These are phyloP conservation scores for Teratosphaeria nubilosa DNA, from an alignment of 2,329 filamentous ascomycete genomes.

Conservation along the genomic window DNA sequence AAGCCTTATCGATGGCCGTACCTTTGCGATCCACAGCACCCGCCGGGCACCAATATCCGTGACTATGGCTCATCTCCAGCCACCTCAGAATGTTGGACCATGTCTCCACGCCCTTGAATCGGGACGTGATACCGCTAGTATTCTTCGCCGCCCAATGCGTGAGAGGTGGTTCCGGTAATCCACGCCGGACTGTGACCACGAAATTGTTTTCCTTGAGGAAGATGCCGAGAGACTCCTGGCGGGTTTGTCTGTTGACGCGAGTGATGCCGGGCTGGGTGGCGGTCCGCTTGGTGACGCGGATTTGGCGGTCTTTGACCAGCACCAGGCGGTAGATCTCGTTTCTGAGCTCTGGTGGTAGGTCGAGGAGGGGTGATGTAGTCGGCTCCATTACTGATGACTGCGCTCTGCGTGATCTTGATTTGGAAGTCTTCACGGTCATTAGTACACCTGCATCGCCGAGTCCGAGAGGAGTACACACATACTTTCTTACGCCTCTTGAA, in stretches of 20 bases:
- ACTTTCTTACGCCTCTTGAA: not conserved
- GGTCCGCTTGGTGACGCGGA: slow-evolving; percentile 25
- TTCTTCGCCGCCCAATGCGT: not conserved
- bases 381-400: not conserved
- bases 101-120: not conserved
- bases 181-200: not conserved
- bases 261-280: not conserved
- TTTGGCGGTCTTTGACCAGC: slow-evolving; percentile 25
- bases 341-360: slow-evolving; percentile 34
- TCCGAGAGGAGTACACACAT: not conserved
- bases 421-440: not conserved
- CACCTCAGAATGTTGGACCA: not conserved
- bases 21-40: not conserved
- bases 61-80: not conserved
- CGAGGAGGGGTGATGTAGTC: slow-evolving; percentile 18
- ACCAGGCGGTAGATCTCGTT: slow-evolving; percentile 38
- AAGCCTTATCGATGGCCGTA: not conserved
- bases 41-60: not conserved
- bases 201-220: not conserved
- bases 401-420: not conserved
- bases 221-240: not conserved
- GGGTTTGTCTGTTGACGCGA: not conserved
- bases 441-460: not conserved
- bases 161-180: not conserved
- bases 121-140: not conserved